Conservation (phyloP, 192 early-diverging fungal genomes). For the Chytriomyces sp. region DNA sequence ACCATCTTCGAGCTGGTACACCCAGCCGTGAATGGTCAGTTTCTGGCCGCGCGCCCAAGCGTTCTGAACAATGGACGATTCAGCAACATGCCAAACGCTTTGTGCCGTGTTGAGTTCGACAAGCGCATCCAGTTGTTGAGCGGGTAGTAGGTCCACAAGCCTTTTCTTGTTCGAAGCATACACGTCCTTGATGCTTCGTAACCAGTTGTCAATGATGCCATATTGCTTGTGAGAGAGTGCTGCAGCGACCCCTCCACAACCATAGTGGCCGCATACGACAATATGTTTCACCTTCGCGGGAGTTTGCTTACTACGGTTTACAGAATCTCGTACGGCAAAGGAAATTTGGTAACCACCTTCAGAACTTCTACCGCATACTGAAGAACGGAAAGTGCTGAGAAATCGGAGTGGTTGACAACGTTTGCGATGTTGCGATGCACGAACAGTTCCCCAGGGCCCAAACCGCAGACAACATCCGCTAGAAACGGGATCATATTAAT, state of each 20-base stretch:
- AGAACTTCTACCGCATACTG: constrained; percentile 92
- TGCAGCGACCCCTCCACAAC: constrained; percentile 44
- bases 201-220: constrained; percentile 49
- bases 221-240: constrained; percentile 45
- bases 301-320: too few relatives aligned
- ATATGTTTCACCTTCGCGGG: neutral
- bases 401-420: constrained; percentile 77
- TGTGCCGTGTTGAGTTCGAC: constrained; percentile 77
- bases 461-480: constrained; percentile 68
- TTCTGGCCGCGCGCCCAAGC: constrained; percentile 79
- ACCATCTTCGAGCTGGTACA: too few relatives aligned
- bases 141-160: neutral
- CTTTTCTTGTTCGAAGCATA: constrained; percentile 19
- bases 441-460: constrained; percentile 85
- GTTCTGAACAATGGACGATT: constrained; percentile 81
- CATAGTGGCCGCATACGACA: constrained; percentile 46
- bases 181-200: constrained; percentile 40
- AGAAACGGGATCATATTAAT: too few relatives aligned
- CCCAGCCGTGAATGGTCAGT: constrained; percentile 60
- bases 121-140: constrained; percentile 16
- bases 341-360: constrained; percentile 87
- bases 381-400: constrained; percentile 81
- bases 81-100: constrained; percentile 70
- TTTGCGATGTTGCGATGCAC: constrained; percentile 98
- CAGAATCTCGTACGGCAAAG: constrained; percentile 55